phyloP scores from a whole-genome alignment of 2,329 filamentous ascomycete species.

The Leptosphaerulina australis region DNA sequence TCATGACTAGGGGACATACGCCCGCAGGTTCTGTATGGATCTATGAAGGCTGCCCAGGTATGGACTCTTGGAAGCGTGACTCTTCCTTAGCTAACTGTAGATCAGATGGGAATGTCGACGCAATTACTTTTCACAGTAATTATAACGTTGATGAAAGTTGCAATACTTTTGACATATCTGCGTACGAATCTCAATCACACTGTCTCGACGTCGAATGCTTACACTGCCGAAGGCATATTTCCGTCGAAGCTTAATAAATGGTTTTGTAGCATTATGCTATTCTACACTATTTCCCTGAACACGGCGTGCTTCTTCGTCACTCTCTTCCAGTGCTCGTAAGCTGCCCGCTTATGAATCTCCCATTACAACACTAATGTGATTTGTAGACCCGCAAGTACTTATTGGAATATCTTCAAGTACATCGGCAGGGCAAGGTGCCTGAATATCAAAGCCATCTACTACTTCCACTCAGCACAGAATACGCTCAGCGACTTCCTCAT shows the following conservation, averaged over 20 bases:
- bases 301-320: constrained; percentile 32
- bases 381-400: constrained; percentile 26
- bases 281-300: constrained; percentile 30
- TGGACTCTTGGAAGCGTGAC: background rate
- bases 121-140: constrained; percentile 34
- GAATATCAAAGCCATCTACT: constrained; percentile 35
- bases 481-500: constrained; percentile 42
- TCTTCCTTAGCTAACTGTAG: background rate
- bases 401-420: constrained; percentile 37
- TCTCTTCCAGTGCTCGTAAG: constrained; percentile 41
- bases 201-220: background rate
- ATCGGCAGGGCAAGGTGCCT: constrained; percentile 28
- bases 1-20: constrained; percentile 26
- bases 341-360: background rate
- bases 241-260: constrained; percentile 35
- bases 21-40: constrained; percentile 20
- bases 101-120: constrained; percentile 32
- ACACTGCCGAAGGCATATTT: constrained; percentile 29
- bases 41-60: constrained; percentile 31
- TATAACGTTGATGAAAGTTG: constrained; percentile 37
- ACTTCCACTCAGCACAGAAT: constrained; percentile 31
- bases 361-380: background rate
- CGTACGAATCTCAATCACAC: constrained; percentile 9
- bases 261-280: constrained; percentile 37
- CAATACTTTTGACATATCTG: constrained; percentile 31